phyloP scores from a whole-genome alignment of 1,139 yeast species.

The Debaryomycetaceae sp. region DNA sequence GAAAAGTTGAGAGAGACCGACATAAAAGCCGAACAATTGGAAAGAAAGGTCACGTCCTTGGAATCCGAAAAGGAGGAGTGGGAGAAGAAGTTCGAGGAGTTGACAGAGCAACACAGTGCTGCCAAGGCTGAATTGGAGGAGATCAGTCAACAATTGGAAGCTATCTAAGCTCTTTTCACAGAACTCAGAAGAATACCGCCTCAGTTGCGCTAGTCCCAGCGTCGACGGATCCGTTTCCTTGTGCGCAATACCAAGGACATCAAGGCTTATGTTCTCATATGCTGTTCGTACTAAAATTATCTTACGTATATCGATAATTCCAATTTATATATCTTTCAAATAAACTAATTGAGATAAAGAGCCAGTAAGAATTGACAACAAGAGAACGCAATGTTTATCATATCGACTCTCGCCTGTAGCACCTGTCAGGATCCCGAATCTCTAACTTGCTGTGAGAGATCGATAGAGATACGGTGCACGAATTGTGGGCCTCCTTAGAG shows the following conservation, averaged over 20 bases:
- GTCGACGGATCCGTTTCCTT: too few species aligned
- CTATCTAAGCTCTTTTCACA: constrained; percentile 46
- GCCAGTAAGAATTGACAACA: too few species aligned
- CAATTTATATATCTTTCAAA: background rate
- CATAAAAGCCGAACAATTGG: constrained; percentile 94
- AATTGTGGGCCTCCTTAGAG: too few species aligned
- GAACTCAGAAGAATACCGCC: background rate
- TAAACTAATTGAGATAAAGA: background rate
- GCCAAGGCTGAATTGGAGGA: constrained; percentile 92
- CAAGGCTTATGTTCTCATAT: background rate
- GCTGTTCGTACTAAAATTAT: background rate
- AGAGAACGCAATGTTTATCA: too few species aligned
- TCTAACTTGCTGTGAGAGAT: too few species aligned
- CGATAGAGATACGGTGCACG: too few species aligned
- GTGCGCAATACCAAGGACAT: background rate
- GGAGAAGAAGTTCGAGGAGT: constrained; percentile 90
- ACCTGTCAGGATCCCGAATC: too few species aligned
- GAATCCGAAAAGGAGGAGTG: constrained; percentile 90
- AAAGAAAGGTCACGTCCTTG: constrained; percentile 88
- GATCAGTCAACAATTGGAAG: constrained; percentile 90
- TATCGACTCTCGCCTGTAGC: too few species aligned
- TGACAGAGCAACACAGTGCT: constrained; percentile 72
- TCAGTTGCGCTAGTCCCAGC: background rate
- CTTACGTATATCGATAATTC: background rate
- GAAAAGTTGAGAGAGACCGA: constrained; percentile 94